Conservation (phyloP, 2,329 filamentous ascomycete species). For the Fusarium palustre region DNA sequence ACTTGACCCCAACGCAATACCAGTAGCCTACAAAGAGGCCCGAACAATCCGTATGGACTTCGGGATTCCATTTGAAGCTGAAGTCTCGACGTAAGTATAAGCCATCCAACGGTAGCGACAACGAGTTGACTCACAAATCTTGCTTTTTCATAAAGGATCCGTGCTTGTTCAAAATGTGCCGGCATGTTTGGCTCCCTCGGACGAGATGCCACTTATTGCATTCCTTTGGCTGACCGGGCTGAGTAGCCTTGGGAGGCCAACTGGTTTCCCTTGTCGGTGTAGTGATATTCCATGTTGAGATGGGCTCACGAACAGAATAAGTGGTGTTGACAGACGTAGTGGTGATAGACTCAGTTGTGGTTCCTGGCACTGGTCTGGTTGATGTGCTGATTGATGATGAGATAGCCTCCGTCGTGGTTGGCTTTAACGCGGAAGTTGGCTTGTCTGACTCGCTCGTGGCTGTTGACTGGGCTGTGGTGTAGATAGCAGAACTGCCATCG, state of each 20-base stretch:
- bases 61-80: slow-evolving; percentile 3
- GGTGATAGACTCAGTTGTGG: background rate
- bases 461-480: background rate
- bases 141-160: background rate
- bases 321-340: background rate
- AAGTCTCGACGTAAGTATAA: too few relatives aligned
- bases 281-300: background rate
- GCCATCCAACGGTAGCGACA: too few relatives aligned
- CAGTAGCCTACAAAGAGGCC: background rate
- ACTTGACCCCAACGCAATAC: background rate
- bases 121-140: background rate
- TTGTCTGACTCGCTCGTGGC: background rate
- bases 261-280: accelerated
- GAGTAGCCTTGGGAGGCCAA: background rate
- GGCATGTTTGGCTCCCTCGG: accelerated
- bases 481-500: background rate
- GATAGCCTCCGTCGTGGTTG: background rate
- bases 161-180: accelerated
- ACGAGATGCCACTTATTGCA: slow-evolving; percentile 6
- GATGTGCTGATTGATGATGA: background rate
- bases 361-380: too few relatives aligned
- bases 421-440: too few relatives aligned
- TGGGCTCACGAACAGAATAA: background rate
- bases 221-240: background rate
- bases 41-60: accelerated